Percentiles rank a stretch among this genome's conserved stretches.
These are phyloP conservation scores for Botryobasidium botryosum DNA, from an alignment of 768 basidiomycete species.

Conservation along the genomic window DNA sequence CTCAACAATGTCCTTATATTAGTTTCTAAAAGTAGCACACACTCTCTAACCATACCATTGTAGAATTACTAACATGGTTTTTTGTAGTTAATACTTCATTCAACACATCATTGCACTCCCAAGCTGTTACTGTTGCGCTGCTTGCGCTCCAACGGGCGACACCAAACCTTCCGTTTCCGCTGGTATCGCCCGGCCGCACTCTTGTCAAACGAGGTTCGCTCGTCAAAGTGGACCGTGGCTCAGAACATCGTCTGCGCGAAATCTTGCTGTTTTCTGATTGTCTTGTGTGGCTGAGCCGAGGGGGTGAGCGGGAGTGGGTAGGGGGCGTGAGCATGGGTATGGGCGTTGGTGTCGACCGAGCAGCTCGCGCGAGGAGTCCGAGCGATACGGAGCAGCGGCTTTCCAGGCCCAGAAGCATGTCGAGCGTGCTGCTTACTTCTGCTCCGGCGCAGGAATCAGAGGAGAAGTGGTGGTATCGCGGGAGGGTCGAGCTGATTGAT, in stretches of 20 bases:
- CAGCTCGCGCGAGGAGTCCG: not conserved
- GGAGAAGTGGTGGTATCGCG: conserved; percentile 60
- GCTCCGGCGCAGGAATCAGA: conserved; percentile 19
- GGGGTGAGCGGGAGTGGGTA: conserved; percentile 21
- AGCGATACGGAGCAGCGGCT: not conserved
- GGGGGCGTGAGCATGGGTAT: not conserved
- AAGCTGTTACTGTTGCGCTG: conserved; percentile 57
- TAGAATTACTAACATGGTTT: not conserved
- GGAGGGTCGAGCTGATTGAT: conserved; percentile 51
- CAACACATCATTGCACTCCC: conserved; percentile 61
- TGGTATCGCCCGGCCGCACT: conserved; percentile 66
- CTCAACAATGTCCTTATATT: conserved; percentile 43
- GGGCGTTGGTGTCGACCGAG: not conserved
- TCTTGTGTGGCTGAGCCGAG: conserved; percentile 53
- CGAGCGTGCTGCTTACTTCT: not conserved
- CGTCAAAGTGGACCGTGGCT: conserved; percentile 12
- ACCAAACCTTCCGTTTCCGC: conserved; percentile 53
- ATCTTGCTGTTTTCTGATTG: conserved; percentile 75
- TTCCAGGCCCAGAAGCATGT: not conserved
- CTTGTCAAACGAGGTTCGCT: conserved; percentile 40
- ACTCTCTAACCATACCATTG: too few species aligned
- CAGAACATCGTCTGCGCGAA: conserved; percentile 35
- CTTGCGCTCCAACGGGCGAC: conserved; percentile 69
- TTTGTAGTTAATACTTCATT: conserved; percentile 54
- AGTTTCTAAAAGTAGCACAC: conserved; percentile 60